Conservation (phyloP, 2,329 filamentous ascomycete species). For the Fusarium sp. region DNA sequence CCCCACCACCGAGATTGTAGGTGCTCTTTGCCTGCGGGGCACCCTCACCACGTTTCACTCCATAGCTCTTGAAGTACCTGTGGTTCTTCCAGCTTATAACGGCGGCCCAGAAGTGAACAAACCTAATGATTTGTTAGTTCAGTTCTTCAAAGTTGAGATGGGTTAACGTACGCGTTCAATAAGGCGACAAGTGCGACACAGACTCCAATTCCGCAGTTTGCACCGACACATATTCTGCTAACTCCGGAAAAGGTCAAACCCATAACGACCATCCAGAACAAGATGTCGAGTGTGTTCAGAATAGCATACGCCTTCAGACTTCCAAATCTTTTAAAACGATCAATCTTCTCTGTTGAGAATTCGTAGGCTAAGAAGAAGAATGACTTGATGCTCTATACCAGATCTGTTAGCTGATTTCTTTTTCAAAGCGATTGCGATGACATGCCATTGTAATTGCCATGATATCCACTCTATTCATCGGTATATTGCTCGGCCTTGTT, state of each 20-base stretch:
- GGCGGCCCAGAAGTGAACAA: slow-evolving; percentile 18
- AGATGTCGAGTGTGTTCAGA: slow-evolving; percentile 42
- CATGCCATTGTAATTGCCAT: slow-evolving; percentile 39
- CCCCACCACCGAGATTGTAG: neutral
- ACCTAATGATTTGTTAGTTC: neutral
- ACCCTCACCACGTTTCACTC: slow-evolving; percentile 1
- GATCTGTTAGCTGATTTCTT: neutral
- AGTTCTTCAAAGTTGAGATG: accelerated
- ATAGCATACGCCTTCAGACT: slow-evolving; percentile 43
- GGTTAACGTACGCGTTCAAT: slow-evolving; percentile 9
- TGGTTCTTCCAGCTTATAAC: slow-evolving; percentile 24
- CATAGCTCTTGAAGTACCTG: slow-evolving; percentile 1
- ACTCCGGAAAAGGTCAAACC: slow-evolving; percentile 37
- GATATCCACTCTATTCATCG: slow-evolving; percentile 28
- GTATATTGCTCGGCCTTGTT: slow-evolving; percentile 24
- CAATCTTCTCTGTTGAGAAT: slow-evolving; percentile 45
- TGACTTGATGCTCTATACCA: slow-evolving; percentile 10
- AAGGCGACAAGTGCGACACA: slow-evolving; percentile 23
- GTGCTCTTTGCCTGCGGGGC: neutral
- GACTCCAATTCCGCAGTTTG: slow-evolving; percentile 27
- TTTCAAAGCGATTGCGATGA: neutral
- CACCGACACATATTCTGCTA: slow-evolving; percentile 24
- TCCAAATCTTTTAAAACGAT: slow-evolving; percentile 29
- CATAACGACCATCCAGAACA: slow-evolving; percentile 46
- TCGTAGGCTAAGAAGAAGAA: slow-evolving; percentile 32